These are phyloP conservation scores for Trichoderma asperelloides DNA, from an alignment of 495 filamentous ascomycete genomes.

Conservation along the genomic window DNA sequence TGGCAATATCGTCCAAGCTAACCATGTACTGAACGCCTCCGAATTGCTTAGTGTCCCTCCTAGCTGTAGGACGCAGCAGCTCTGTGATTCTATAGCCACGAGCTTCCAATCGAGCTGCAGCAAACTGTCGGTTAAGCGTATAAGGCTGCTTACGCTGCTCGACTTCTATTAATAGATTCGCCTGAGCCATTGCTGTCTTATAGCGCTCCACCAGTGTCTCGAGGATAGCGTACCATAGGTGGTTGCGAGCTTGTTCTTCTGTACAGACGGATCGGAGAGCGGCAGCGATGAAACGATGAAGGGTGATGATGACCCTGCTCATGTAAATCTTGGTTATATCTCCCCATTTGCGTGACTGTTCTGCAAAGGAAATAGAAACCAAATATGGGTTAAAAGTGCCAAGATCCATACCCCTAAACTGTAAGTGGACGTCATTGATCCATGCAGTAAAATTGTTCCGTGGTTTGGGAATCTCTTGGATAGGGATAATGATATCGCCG, in stretches of 20 bases:
- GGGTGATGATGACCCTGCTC: slow-evolving; percentile 13
- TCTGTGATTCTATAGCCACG: slow-evolving; percentile 8
- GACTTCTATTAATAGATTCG: background rate
- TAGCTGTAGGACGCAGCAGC: slow-evolving; percentile 11
- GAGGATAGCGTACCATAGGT: slow-evolving; percentile 6
- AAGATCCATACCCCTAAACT: slow-evolving; percentile 22
- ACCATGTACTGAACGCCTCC: slow-evolving; percentile 10
- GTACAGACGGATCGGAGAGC: slow-evolving; percentile 13
- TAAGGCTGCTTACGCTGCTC: background rate
- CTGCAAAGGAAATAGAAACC: slow-evolving; percentile 13
- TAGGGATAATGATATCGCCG: background rate
- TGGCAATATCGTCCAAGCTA: slow-evolving; percentile 14
- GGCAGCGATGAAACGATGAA: slow-evolving; percentile 17
- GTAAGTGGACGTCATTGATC: slow-evolving; percentile 16
- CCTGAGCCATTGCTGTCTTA: background rate
- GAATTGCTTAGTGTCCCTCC: slow-evolving; percentile 12
- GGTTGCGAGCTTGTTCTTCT: slow-evolving; percentile 11
- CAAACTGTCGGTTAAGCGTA: background rate
- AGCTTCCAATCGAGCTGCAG: background rate
- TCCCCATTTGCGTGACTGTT: slow-evolving; percentile 19
- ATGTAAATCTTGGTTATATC: slow-evolving; percentile 15
- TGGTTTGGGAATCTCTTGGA: slow-evolving; percentile 10
- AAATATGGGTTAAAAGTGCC: slow-evolving; percentile 18
- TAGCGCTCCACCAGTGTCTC: background rate
- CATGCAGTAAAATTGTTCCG: slow-evolving; percentile 12